phyloP scores from a whole-genome alignment of 1,284 basidiomycete species.

The Xanthoconium separans region DNA sequence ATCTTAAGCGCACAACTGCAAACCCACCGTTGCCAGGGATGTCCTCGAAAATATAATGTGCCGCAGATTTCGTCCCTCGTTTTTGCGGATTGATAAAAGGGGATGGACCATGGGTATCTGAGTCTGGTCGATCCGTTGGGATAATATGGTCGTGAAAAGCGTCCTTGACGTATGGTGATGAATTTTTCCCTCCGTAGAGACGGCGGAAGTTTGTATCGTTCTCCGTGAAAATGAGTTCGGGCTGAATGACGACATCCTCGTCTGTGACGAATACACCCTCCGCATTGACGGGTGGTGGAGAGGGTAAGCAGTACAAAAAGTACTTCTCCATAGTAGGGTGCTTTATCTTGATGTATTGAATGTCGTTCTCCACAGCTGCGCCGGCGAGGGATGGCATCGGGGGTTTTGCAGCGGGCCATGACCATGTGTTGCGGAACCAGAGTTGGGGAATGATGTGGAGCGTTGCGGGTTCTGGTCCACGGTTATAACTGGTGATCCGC shows the following conservation, averaged over 20 bases:
- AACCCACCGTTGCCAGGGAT: constrained; percentile 93
- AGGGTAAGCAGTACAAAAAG: constrained; percentile 88
- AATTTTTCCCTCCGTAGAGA: constrained; percentile 87
- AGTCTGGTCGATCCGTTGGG: constrained; percentile 67
- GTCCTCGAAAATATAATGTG: constrained; percentile 85
- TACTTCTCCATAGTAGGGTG: constrained; percentile 76
- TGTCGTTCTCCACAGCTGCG: constrained; percentile 49
- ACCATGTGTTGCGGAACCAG: constrained; percentile 99
- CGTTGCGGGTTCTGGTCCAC: constrained; percentile 94
- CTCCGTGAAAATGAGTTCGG: constrained; percentile 89
- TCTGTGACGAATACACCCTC: constrained; percentile 59
- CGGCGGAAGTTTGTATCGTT: constrained; percentile 96
- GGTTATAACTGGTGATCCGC: constrained; percentile 95
- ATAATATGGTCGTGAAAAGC: constrained; percentile 99
- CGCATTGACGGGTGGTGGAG: constrained; percentile 84
- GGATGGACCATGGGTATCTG: constrained; percentile 27
- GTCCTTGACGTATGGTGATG: constrained; percentile 87
- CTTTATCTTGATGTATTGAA: constrained; percentile 68
- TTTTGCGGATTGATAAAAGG: constrained; percentile 87
- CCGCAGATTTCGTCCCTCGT: constrained; percentile 89
- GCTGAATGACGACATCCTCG: constrained; percentile 71
- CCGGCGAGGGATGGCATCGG: constrained; percentile 72
- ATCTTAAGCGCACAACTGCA: constrained; percentile 91
- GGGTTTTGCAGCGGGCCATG: constrained; percentile 85
- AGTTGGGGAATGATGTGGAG: constrained; percentile 94